Percentiles rank a stretch among this genome's conserved stretches.
phyloP scores from a whole-genome alignment of 1,139 yeast species.

The Scheffersomyces cryptocercus region DNA sequence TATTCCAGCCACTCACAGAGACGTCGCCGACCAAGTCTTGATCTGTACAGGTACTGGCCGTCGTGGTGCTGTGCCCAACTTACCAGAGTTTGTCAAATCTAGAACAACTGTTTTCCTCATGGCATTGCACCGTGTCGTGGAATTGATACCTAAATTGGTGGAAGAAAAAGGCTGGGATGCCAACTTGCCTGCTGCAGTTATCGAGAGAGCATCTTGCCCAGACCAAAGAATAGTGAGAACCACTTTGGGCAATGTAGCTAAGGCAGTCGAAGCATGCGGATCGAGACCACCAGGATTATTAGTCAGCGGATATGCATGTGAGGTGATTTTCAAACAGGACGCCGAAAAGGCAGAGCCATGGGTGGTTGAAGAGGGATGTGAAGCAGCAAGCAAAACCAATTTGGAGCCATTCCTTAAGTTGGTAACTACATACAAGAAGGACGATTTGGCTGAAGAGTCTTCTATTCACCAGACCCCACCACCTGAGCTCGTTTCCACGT shows the following conservation, averaged over 20 bases:
- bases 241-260: slow-evolving; percentile 61
- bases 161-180: slow-evolving; percentile 64
- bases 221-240: slow-evolving; percentile 89
- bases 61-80: slow-evolving; percentile 74
- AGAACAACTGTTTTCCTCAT: slow-evolving; percentile 87
- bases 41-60: slow-evolving; percentile 96
- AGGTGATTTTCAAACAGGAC: slow-evolving; percentile 43
- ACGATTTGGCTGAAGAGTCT: not conserved
- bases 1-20: slow-evolving; percentile 91
- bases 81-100: slow-evolving; percentile 70
- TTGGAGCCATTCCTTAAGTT: slow-evolving; percentile 3
- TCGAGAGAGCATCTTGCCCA: slow-evolving; percentile 91
- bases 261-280: slow-evolving; percentile 77
- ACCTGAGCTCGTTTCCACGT: not conserved
- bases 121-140: slow-evolving; percentile 83
- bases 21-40: slow-evolving; percentile 88
- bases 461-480: not conserved
- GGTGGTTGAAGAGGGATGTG: slow-evolving; percentile 63
- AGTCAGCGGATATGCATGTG: slow-evolving; percentile 81
- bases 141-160: slow-evolving; percentile 61
- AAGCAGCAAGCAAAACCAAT: slow-evolving; percentile 1
- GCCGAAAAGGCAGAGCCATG: slow-evolving; percentile 33
- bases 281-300: slow-evolving; percentile 93
- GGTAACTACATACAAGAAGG: slow-evolving; percentile 1
- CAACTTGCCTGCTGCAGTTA: slow-evolving; percentile 75